phyloP scores from a whole-genome alignment of 768 basidiomycete species.

The Mycena vitilis region DNA sequence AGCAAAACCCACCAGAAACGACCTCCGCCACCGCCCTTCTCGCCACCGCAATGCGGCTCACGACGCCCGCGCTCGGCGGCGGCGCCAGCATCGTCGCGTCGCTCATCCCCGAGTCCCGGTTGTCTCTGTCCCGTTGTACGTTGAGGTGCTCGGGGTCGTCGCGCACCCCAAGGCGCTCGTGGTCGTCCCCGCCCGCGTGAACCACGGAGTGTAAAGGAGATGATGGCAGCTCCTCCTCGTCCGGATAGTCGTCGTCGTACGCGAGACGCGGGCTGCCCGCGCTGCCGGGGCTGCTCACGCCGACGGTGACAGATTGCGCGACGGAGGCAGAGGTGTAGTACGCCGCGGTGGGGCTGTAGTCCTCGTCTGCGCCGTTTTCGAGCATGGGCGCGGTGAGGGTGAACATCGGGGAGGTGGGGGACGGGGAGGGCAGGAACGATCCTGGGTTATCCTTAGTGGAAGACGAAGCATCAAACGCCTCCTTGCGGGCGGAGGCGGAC shows the following conservation, averaged over 20 bases:
- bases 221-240: not conserved
- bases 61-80: conserved; percentile 26
- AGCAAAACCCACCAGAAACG: conserved; percentile 41
- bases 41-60: conserved; percentile 46
- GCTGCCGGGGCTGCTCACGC: not conserved
- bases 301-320: not conserved
- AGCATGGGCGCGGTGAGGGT: conserved; percentile 30
- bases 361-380: not conserved
- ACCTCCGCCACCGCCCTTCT: conserved; percentile 66
- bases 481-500: conserved; percentile 11
- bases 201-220: too few species aligned
- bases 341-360: conserved; percentile 14
- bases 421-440: not conserved
- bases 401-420: conserved; percentile 26
- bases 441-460: not conserved
- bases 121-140: not conserved
- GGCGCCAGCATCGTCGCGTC: conserved; percentile 35
- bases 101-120: conserved; percentile 36
- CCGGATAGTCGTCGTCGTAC: conserved; percentile 16
- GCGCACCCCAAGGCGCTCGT: not conserved
- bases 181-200: too few species aligned
- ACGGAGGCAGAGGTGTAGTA: conserved; percentile 1
- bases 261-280: conserved; percentile 13
- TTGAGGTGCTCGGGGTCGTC: too few species aligned
- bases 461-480: not conserved